Evolutionary conservation across 129 eudicot species (phyloP).

Genomic region (Saposhnikovia divaricata): DNA sequence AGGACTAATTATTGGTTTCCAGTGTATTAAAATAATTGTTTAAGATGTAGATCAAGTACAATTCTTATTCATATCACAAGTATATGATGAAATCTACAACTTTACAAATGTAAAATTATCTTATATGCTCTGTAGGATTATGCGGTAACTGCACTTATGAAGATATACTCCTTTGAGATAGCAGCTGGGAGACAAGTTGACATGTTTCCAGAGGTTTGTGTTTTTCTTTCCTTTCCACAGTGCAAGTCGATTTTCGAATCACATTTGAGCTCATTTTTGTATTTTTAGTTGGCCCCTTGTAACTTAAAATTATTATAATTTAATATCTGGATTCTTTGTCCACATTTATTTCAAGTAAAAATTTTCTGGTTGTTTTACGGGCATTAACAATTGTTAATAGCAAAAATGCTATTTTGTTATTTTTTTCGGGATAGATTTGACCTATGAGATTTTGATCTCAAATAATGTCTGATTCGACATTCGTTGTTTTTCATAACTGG

Average conservation of each 20-base stretch:
- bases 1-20: neutral
- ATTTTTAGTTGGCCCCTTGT: neutral
- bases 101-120: neutral
- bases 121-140: slow-evolving; percentile 53
- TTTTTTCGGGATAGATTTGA: neutral
- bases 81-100: neutral
- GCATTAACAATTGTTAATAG: neutral
- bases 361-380: neutral
- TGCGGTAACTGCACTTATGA: slow-evolving; percentile 89
- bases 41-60: neutral
- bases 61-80: neutral
- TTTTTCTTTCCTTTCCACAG: neutral
- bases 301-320: neutral
- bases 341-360: neutral
- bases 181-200: slow-evolving; percentile 86
- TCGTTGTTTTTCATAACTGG: no score
- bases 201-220: slow-evolving; percentile 85
- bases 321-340: no score
- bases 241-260: neutral
- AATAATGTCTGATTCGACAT: no score
- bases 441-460: neutral
- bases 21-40: neutral
- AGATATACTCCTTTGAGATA: slow-evolving; percentile 78
- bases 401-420: neutral
- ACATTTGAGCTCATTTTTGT: neutral